Conservation (phyloP, 148 eudicot species). For the Vaccinium macrocarpon region DNA sequence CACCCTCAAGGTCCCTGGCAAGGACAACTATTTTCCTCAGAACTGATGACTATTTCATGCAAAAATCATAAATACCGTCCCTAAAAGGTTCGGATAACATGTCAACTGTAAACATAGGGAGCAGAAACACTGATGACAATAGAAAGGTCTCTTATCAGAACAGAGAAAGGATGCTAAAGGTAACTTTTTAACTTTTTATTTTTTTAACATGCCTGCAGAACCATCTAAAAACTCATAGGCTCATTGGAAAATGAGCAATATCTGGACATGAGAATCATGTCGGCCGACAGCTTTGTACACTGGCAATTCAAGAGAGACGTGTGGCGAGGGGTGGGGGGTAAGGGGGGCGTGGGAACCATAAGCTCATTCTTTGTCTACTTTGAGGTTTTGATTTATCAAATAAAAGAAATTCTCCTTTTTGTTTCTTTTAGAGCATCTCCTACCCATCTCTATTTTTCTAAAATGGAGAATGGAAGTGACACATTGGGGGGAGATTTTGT, state of each 20-base stretch:
- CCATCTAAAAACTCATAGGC: background rate
- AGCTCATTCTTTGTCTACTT: background rate
- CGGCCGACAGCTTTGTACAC: background rate
- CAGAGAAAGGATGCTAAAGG: background rate
- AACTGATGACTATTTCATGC: background rate
- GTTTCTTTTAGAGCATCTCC: too few species aligned
- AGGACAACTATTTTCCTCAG: conserved; percentile 9
- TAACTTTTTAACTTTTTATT: background rate
- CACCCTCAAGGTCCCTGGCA: conserved; percentile 42
- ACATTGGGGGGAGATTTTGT: too few species aligned
- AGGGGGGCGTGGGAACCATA: background rate
- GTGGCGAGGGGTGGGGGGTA: background rate
- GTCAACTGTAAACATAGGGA: background rate
- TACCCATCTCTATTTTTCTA: too few species aligned
- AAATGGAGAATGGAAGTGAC: too few species aligned
- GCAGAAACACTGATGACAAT: background rate
- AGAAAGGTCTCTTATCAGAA: background rate
- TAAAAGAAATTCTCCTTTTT: background rate
- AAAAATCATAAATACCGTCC: background rate
- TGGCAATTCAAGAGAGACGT: background rate
- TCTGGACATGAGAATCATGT: background rate
- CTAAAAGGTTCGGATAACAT: background rate
- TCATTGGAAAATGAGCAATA: background rate
- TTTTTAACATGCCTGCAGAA: background rate
- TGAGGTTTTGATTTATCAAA: background rate